Base-by-base conservation (phyloP, 2,329 filamentous ascomycete species). In the Xylariomycetidae sp. region DNA sequence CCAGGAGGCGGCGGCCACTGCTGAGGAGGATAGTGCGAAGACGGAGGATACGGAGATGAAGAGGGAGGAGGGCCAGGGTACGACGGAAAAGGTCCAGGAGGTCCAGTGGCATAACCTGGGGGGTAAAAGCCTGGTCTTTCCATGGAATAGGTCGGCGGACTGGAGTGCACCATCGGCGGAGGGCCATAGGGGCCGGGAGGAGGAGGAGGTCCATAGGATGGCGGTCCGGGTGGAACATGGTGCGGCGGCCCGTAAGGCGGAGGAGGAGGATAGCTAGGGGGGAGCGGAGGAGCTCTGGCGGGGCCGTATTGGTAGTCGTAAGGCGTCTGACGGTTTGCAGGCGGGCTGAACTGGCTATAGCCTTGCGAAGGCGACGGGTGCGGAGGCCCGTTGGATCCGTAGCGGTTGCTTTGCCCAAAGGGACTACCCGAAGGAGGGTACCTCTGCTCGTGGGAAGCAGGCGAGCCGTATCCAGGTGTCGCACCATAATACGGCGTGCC, bases 401-500 rank as follows among this genome's bases (percentile, higher is more conserved):
- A n/a, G n/a, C n/a, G n/a, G n/a, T n/a, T n/a, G n/a, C n/a, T n/a
- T n/a, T n/a, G n/a, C n/a, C n/a, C n/a, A n/a, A n/a, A n/a, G n/a
- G n/a, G n/a, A n/a, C n/a, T n/a, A n/a, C n/a, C n/a, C n/a, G n/a
- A n/a, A n/a, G n/a, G n/a, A n/a, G n/a, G n/a, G n/a, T n/a, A n/a
- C n/a, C n/a, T n/a, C n/a, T n/a, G n/a, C n/a, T n/a, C n/a, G n/a
- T n/a, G n/a, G n/a, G n/a, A n/a, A n/a, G n/a, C n/a, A n/a, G n/a
- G n/a, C n/a, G n/a, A n/a, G n/a, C n/a, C n/a, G n/a, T n/a, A n/a
- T n/a, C n/a, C n/a, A n/a, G n/a, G n/a, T n/a, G n/a, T n/a, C n/a
- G n/a, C n/a, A n/a, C n/a, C n/a, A n/a, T n/a, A n/a, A 19, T 43
- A 38, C 23, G 41, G 34, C 25, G 39, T 40, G 12, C 44, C 39